Evolutionary conservation across 208 protist genomes (phyloP).

Genomic region (Crithidia fasciculata): DNA sequence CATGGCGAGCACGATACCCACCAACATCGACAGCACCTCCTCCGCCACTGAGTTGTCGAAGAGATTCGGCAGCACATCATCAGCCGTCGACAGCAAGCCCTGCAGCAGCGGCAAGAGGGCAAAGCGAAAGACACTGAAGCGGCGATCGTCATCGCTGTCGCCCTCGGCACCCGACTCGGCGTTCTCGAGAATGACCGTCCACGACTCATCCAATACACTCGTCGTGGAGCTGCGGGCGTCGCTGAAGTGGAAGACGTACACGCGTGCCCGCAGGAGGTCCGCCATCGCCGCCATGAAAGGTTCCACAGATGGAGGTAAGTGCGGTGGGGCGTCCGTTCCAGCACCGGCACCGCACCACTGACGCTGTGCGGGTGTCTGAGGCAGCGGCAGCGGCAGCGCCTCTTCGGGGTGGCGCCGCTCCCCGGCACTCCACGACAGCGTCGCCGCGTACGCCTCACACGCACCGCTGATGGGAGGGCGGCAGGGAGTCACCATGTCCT

Average conservation of each 20-base stretch:
- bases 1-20: constrained; percentile 70
- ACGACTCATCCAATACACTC: constrained; percentile 81
- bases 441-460: background rate
- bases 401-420: background rate
- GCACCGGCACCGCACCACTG: background rate
- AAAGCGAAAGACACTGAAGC: constrained; percentile 77
- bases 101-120: constrained; percentile 81
- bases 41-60: constrained; percentile 54
- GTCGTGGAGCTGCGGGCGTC: constrained; percentile 42
- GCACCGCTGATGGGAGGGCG: constrained; percentile 6
- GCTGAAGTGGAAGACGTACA: constrained; percentile 64
- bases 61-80: constrained; percentile 73
- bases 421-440: constrained; percentile 9
- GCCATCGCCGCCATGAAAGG: constrained; percentile 44
- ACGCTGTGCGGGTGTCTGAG: background rate
- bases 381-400: constrained; percentile 10
- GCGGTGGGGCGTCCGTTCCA: background rate
- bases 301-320: constrained; percentile 11
- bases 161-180: constrained; percentile 51
- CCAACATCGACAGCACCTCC: constrained; percentile 73
- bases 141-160: constrained; percentile 42
- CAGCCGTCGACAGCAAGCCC: constrained; percentile 70
- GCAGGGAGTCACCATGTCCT: constrained; percentile 12
- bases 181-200: constrained; percentile 74
- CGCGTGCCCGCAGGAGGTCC: constrained; percentile 45